Percentiles rank a stretch among this genome's conserved stretches.
Evolutionary conservation across 2,329 filamentous ascomycete genomes (phyloP).

Genomic region (Colletotrichum sp.): DNA sequence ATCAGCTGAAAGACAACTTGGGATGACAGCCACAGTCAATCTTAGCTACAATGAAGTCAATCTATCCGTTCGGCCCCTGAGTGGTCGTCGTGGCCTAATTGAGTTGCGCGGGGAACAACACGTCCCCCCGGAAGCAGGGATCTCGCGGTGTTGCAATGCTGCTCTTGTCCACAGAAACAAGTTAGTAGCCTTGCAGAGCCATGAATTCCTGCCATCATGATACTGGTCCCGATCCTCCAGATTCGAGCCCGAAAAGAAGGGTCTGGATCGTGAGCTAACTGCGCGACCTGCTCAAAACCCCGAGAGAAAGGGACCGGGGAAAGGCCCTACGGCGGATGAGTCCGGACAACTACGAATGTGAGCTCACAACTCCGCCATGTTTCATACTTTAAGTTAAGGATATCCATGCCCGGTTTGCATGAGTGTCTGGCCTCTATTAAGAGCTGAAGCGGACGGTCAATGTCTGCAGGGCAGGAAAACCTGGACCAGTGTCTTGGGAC

Average conservation of each 20-base stretch:
- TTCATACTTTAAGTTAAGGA: accelerated
- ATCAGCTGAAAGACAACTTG: neutral
- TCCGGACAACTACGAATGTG: neutral
- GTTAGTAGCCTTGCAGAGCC: accelerated
- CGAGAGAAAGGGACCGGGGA: neutral
- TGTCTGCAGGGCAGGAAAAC: neutral
- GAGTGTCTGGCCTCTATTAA: neutral
- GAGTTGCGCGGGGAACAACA: neutral
- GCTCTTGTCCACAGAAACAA: neutral
- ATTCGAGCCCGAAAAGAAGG: neutral
- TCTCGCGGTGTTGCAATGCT: neutral
- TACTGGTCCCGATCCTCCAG: neutral
- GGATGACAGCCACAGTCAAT: neutral
- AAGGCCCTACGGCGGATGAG: neutral
- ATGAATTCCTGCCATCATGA: neutral
- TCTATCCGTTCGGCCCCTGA: neutral
- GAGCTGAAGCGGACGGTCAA: neutral
- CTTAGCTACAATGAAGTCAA: neutral
- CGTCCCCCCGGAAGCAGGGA: neutral
- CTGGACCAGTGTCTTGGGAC: neutral
- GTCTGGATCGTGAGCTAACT: neutral
- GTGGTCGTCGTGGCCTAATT: neutral
- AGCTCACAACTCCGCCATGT: accelerated
- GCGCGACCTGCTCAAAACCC: neutral
- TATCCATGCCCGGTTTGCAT: neutral